Evolutionary conservation across 208 protist genomes (phyloP), one percentile per base, ranked within the genome.

Genomic region (Lotmaria passim): DNA sequence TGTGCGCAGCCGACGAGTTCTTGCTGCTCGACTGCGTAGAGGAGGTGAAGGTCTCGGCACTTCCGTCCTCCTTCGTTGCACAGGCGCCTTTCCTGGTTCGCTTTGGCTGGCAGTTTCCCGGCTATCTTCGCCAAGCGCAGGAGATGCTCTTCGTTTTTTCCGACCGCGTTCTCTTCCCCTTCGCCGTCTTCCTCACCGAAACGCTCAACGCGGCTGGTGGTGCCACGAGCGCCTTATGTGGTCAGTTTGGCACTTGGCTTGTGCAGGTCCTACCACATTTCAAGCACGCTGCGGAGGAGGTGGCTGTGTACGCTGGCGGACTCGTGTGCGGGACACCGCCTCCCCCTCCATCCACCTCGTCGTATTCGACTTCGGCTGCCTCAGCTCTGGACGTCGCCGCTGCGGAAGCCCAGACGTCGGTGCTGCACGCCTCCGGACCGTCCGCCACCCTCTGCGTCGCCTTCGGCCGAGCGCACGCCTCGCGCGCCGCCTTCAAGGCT

Each of bases 401-500:
- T 8, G 31, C 39, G 15, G 33, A 58, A 17, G 47, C 47, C 8
- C 60, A 66, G 43, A 46, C 33, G 28, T 24, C 33, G 34, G 60
- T 66, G 44, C 46, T 56, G 33, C 19, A 56, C 60, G 60, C 41
- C 31, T 56, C 53, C 60, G 58, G 23, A 23, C 60, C 44, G 4
- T 8, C 31, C 28, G 33, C 34, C 41, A 62, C 43, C 19, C 12
- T 38, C 51, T 75, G 69, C 11, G 52, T 26, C 17, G 38, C 41
- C 3, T 51, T 64, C 31, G 30, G 21, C 24, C 46, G 55, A 7
- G 17, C 53, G 7, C 28, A 65, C 59, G 69, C 55, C n/a, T 14
- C 47, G 14, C 38, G 39, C 26, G 14, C 58, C n/a, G 52, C 67
- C 30, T 87, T 81, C 65, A n/a, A 36, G n/a, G 36, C 81, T 21